Conservation (phyloP, 73 alveolate genomes). For the Stentor roeselii region DNA sequence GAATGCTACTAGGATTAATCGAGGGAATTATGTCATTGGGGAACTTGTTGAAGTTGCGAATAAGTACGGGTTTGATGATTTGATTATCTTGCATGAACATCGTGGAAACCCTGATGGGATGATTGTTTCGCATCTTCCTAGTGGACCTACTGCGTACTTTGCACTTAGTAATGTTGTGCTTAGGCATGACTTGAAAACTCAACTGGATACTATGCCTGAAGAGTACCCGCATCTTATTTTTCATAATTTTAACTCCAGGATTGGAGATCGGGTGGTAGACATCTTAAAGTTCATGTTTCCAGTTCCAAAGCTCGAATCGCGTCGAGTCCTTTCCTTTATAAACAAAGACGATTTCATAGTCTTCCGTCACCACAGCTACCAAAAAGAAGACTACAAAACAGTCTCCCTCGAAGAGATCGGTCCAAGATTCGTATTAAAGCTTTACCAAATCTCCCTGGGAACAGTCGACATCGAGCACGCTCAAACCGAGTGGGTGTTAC, state of each 20-base stretch:
- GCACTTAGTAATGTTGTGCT: conserved; percentile 97
- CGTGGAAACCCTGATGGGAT: conserved; percentile 99
- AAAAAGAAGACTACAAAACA: conserved; percentile 78
- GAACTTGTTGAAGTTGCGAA: conserved; percentile 79
- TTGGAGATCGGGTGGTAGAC: conserved; percentile 96
- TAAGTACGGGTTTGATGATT: conserved; percentile 79
- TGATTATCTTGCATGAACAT: conserved; percentile 97
- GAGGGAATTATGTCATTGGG: conserved; percentile 96
- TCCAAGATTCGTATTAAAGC: conserved; percentile 98
- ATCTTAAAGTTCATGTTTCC: conserved; percentile 97
- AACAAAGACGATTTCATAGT: conserved; percentile 62
- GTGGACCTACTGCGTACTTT: conserved; percentile 99
- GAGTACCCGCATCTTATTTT: conserved; percentile 96
- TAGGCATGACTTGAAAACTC: conserved; percentile 94
- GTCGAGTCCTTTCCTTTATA: conserved; percentile 92
- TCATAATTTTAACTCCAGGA: conserved; percentile 85
- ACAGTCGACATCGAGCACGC: conserved; percentile 97
- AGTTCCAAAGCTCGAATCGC: conserved; percentile 94
- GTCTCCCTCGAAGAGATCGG: conserved; percentile 96
- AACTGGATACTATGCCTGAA: conserved; percentile 93
- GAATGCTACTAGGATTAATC: conserved; percentile 91
- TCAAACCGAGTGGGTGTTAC: conserved; percentile 90
- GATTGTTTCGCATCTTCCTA: conserved; percentile 97
- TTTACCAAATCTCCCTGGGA: conserved; percentile 94
- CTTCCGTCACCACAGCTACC: conserved; percentile 87